These are phyloP conservation scores for Chamaenerion angustifolium DNA, from an alignment of 345 rosid genomes.

Conservation along the genomic window DNA sequence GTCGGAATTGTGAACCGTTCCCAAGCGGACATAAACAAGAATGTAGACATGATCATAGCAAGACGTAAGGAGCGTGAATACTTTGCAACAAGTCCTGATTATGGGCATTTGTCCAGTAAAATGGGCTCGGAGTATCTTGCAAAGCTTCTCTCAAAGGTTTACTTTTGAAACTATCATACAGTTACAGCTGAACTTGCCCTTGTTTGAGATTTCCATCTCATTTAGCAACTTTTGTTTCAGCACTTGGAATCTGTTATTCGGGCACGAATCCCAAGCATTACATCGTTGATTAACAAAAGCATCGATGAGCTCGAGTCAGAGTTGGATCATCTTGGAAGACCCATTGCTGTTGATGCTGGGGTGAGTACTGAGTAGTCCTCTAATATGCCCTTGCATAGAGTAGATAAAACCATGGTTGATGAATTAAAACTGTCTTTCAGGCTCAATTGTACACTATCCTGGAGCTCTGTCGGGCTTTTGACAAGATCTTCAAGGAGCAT, in stretches of 20 bases:
- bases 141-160: conserved; percentile 85
- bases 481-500: conserved; percentile 84
- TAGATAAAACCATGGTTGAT: conserved; percentile 8
- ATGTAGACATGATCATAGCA: conserved; percentile 78
- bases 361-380: conserved; percentile 40
- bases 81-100: conserved; percentile 86
- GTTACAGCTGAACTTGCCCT: no score
- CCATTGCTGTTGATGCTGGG: conserved; percentile 88
- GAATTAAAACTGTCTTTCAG: conserved; percentile 13
- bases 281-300: conserved; percentile 74
- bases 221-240: conserved; percentile 23
- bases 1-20: conserved; percentile 98
- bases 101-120: conserved; percentile 76
- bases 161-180: not conserved
- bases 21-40: conserved; percentile 91
- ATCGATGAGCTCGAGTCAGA: conserved; percentile 88
- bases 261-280: conserved; percentile 76
- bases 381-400: conserved; percentile 2
- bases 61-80: conserved; percentile 77
- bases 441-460: conserved; percentile 70
- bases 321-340: conserved; percentile 77
- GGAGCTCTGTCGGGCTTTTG: conserved; percentile 82
- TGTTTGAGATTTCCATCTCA: no score
- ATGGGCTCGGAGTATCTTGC: conserved; percentile 99
- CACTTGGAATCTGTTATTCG: conserved; percentile 82